A percentile compares a stretch with the other conserved stretches of the same genome.
Evolutionary conservation across 73 alveolate genomes (phyloP).

Genomic region (Tetrahymena thermophila): DNA sequence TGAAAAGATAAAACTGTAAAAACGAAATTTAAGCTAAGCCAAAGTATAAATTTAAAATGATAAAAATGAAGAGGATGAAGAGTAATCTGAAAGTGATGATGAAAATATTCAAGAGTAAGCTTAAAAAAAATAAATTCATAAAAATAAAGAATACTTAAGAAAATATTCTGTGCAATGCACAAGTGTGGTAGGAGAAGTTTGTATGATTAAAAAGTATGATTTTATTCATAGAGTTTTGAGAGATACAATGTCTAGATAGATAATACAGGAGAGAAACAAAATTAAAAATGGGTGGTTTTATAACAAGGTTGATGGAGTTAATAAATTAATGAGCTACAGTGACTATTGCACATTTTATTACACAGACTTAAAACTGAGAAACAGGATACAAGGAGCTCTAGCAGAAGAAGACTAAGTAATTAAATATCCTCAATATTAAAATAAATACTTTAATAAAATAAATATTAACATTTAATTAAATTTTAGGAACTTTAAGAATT

Average conservation of each 20-base stretch:
- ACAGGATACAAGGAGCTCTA: background rate
- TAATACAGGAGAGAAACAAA: background rate
- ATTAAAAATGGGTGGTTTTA: background rate
- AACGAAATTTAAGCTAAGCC: background rate
- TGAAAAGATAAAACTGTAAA: background rate
- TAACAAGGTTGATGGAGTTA: background rate
- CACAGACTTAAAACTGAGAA: background rate
- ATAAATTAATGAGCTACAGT: background rate
- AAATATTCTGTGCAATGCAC: background rate
- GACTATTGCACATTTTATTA: background rate
- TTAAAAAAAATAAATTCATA: background rate
- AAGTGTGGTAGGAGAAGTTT: background rate
- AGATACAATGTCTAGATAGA: background rate
- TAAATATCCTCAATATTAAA: background rate
- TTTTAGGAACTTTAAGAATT: background rate
- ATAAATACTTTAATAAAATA: too few relatives aligned
- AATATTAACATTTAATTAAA: too few relatives aligned
- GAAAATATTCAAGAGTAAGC: background rate
- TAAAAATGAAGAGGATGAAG: background rate
- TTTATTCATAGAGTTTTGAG: background rate
- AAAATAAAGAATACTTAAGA: background rate
- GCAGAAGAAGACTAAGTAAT: background rate
- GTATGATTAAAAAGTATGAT: background rate
- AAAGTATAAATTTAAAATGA: background rate
- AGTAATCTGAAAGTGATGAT: background rate